phyloP scores from a whole-genome alignment of 2,329 filamentous ascomycete species.

The Claviceps lovelessii region DNA sequence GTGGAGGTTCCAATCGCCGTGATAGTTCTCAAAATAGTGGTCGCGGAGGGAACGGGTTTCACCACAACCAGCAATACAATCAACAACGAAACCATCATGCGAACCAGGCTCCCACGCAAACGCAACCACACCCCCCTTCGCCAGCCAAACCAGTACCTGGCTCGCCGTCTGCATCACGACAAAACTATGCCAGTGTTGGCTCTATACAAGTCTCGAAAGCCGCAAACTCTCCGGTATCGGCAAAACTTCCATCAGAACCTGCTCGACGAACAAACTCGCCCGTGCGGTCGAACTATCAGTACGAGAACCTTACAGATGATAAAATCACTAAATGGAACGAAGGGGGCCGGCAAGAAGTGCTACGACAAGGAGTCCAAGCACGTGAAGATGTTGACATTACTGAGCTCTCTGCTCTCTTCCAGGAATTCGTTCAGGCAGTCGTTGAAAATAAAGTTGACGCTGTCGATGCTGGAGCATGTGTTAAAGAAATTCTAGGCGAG shows the following conservation, averaged over 20 bases:
- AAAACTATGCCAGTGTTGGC: slow-evolving; percentile 3
- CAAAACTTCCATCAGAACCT: slow-evolving; percentile 11
- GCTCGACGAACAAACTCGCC: slow-evolving; percentile 12
- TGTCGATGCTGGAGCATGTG: slow-evolving; percentile 52
- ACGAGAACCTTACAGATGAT: slow-evolving; percentile 61
- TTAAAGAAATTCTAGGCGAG: slow-evolving; percentile 59
- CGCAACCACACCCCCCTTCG: slow-evolving; percentile 12
- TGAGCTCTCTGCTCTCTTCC: slow-evolving; percentile 58
- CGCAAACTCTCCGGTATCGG: slow-evolving; percentile 6
- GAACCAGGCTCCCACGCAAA: slow-evolving; percentile 8
- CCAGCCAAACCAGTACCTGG: slow-evolving; percentile 9
- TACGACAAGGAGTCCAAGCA: slow-evolving; percentile 50
- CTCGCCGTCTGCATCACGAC: slow-evolving; percentile 5
- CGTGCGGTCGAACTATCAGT: slow-evolving; percentile 44
- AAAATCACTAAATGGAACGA: slow-evolving; percentile 53
- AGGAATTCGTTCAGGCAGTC: slow-evolving; percentile 69
- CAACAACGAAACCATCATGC: slow-evolving; percentile 8
- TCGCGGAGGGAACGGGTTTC: slow-evolving; percentile 13
- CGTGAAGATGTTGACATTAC: slow-evolving; percentile 53
- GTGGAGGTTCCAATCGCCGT: slow-evolving; percentile 35
- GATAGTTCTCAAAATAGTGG: slow-evolving; percentile 31
- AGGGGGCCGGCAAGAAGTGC: slow-evolving; percentile 50
- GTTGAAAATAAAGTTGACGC: slow-evolving; percentile 55
- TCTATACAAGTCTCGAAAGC: slow-evolving; percentile 6
- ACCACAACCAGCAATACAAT: slow-evolving; percentile 8